A percentile compares a stretch with the other conserved stretches of the same genome.
Conservation (phyloP, 345 rosid genomes). For the Populus simonii region DNA sequence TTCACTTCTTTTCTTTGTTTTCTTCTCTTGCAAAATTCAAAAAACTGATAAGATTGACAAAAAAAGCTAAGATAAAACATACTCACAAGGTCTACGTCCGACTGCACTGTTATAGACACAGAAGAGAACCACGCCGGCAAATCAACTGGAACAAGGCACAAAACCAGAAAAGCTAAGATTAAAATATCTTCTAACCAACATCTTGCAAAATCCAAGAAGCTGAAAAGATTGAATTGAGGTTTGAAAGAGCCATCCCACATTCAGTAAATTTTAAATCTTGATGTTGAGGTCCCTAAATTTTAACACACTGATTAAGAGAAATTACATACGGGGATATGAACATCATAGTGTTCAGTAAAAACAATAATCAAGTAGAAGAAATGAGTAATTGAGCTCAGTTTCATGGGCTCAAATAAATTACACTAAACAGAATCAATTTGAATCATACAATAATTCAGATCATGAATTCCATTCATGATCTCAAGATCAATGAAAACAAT, state of each 20-base stretch:
- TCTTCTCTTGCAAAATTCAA: no score
- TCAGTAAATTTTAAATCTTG: neutral
- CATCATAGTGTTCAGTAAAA: neutral
- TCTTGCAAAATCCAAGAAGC: neutral
- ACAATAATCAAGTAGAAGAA: neutral
- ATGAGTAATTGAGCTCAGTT: neutral
- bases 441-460: neutral
- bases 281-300: neutral
- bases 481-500: neutral
- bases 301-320: neutral
- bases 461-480: neutral
- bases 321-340: neutral
- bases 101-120: conserved; percentile 59
- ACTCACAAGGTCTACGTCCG: conserved; percentile 87
- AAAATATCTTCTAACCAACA: neutral
- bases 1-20: no score
- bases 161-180: conserved; percentile 13
- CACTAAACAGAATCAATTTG: neutral
- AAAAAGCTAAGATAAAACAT: neutral
- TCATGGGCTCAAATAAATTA: neutral
- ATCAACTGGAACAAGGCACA: conserved; percentile 61
- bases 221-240: neutral
- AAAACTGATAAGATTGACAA: no score
- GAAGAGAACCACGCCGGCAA: conserved; percentile 94
- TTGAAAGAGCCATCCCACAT: neutral